Conservation (phyloP, 768 basidiomycete genomes). For the Hericium rajendrae region DNA sequence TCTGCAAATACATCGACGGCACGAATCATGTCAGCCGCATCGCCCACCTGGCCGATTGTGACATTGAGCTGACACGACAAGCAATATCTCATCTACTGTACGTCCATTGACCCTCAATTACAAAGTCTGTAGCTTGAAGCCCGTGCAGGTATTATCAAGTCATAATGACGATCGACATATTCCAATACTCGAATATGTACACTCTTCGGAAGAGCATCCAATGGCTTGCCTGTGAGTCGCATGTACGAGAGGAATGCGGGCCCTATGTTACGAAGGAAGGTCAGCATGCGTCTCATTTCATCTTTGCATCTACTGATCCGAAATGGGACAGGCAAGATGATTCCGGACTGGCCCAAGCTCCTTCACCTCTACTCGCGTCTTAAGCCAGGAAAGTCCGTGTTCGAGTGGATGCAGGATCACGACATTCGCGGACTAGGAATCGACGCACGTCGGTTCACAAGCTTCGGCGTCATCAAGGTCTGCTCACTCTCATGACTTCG, state of each 20-base stretch:
- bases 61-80: constrained; percentile 69
- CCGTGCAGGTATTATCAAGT: constrained; percentile 84
- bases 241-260: constrained; percentile 86
- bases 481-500: not conserved
- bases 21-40: constrained; percentile 87
- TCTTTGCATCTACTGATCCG: not conserved
- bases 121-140: not conserved
- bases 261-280: constrained; percentile 81
- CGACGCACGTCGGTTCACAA: constrained; percentile 89
- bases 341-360: constrained; percentile 83
- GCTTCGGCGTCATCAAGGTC: constrained; percentile 95
- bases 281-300: constrained; percentile 16
- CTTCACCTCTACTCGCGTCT: constrained; percentile 81
- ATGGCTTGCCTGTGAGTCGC: constrained; percentile 76
- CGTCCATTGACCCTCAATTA: constrained; percentile 19
- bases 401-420: constrained; percentile 80
- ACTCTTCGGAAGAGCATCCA: constrained; percentile 80
- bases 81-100: constrained; percentile 90
- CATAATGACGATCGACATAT: constrained; percentile 93
- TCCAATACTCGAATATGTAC: constrained; percentile 98
- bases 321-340: constrained; percentile 34
- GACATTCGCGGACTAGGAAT: constrained; percentile 65
- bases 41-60: constrained; percentile 85
- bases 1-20: constrained; percentile 80
- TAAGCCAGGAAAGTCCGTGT: constrained; percentile 72